phyloP scores from a whole-genome alignment of 345 rosid genomes.

The Syzygium jambos region DNA sequence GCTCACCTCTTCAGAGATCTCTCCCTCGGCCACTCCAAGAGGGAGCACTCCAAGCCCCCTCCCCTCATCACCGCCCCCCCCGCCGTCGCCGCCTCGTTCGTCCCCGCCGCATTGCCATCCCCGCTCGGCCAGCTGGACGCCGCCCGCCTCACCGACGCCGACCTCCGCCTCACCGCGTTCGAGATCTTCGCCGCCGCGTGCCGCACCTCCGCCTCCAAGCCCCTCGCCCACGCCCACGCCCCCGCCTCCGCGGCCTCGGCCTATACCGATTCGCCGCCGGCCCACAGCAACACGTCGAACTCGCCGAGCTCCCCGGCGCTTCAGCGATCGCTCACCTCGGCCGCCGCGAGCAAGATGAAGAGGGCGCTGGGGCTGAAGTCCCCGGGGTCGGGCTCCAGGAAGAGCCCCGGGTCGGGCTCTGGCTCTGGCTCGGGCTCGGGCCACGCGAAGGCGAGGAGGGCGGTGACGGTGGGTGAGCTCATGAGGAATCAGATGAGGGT shows the following conservation, averaged over 20 bases:
- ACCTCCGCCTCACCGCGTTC: constrained; percentile 76
- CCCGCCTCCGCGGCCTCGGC: constrained; percentile 11
- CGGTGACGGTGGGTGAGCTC: constrained; percentile 81
- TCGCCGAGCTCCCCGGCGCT: constrained; percentile 31
- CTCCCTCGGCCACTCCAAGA: constrained; percentile 75
- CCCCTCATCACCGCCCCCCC: constrained; percentile 8
- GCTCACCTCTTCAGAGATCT: constrained; percentile 95
- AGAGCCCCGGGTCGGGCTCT: constrained; percentile 50
- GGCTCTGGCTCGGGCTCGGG: constrained; percentile 33
- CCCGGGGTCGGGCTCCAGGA: constrained; percentile 57
- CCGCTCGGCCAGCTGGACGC: constrained; percentile 68
- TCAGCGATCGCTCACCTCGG: constrained; percentile 81
- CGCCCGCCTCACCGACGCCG: constrained; percentile 56
- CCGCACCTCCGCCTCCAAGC: constrained; percentile 77
- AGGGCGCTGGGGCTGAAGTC: constrained; percentile 84
- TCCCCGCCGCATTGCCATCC: constrained; percentile 50
- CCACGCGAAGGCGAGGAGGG: constrained; percentile 42
- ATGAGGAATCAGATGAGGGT: constrained; percentile 91
- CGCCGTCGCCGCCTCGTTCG: constrained; percentile 13
- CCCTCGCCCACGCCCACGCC: constrained; percentile 32
- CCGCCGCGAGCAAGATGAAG: constrained; percentile 96
- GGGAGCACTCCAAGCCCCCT: constrained; percentile 41
- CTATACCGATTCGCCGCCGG: constrained; percentile 31
- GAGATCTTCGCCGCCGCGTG: constrained; percentile 89
- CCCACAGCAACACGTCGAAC: constrained; percentile 23